Evolutionary conservation across 768 basidiomycete genomes (phyloP), one percentile per base, ranked within the genome.

Genomic region (Pisolithus marmoratus): DNA sequence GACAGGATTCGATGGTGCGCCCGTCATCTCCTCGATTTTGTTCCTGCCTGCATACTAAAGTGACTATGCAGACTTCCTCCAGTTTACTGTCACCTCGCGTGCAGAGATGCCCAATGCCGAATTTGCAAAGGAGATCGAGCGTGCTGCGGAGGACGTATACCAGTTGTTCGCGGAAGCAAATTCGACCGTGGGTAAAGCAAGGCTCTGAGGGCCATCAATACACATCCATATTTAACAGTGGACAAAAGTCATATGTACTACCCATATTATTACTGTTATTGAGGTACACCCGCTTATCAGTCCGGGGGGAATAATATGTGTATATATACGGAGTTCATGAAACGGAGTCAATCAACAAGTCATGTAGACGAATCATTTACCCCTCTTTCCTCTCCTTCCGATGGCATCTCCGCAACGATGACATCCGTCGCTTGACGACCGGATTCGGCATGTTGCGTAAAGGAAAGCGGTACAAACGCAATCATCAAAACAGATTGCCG

Each of bases 41-140:
- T 27, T 19, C 26, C 23, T 27, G 36, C 29, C 36, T 15, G 12
- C 8, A 4, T n/a, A 9, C 19, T 31, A 8, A 22, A 29, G 29
- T 29, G 29, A 29, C 20, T 29, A 19, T 45, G 24, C 48, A 90
- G 87, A 93, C 68, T 82, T 78, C 56, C 71, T 97, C 38, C 86
- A 90, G 60, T 96, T 84, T 67, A 93, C 90, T 24, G 74, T 95
- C 63, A 95, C 93, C 6, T 94, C 91, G 6, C 79, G 89, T 51
- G 87, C 74, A 58, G 87, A 85, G 68, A 87, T 87, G 87, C 90
- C 82, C 34, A 90, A 93, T 63, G 74, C 74, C 12, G 70, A 78
- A 62, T 91, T 96, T 59, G 75, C 81, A 41, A 65, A 81, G 50
- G 90, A 91, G 63, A 82, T 96, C 50, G 64, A 60, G 55, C 72